phyloP scores from a whole-genome alignment of 371 early-diverging fungal species.

The Apophysomyces sp. region DNA sequence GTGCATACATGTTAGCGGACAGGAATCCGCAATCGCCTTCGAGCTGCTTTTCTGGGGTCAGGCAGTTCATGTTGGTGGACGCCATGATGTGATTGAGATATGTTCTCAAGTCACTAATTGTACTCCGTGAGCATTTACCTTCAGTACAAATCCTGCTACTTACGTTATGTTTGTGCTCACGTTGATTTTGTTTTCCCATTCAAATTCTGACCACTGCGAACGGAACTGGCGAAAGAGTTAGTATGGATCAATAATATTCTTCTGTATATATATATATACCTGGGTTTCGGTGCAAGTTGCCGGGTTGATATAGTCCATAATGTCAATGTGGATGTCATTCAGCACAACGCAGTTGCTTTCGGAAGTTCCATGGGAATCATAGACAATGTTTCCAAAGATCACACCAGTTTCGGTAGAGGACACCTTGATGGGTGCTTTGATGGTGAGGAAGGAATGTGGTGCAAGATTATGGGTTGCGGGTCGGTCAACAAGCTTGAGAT shows the following conservation, averaged over 20 bases:
- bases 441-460: conserved; percentile 89
- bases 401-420: conserved; percentile 97
- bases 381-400: conserved; percentile 97
- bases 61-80: conserved; percentile 93
- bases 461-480: conserved; percentile 90
- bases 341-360: conserved; percentile 89
- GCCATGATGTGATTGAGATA: conserved; percentile 92
- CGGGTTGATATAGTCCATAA: conserved; percentile 98
- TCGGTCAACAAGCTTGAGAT: conserved; percentile 95
- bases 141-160: conserved; percentile 20
- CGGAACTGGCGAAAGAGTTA: conserved; percentile 67
- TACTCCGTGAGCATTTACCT: conserved; percentile 2
- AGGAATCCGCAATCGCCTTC: conserved; percentile 94
- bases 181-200: conserved; percentile 99
- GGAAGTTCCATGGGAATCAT: conserved; percentile 80
- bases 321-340: conserved; percentile 97
- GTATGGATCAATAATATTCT: not conserved
- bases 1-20: conserved; percentile 95
- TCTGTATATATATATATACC: conserved; percentile 28
- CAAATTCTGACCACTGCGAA: conserved; percentile 97
- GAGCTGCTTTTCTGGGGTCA: conserved; percentile 92
- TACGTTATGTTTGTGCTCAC: conserved; percentile 88
- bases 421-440: conserved; percentile 97
- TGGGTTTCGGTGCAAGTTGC: conserved; percentile 87
- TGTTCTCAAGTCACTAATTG: conserved; percentile 69